Evolutionary conservation across 208 protist genomes (phyloP).

Genomic region (Trypanosoma conorhini): DNA sequence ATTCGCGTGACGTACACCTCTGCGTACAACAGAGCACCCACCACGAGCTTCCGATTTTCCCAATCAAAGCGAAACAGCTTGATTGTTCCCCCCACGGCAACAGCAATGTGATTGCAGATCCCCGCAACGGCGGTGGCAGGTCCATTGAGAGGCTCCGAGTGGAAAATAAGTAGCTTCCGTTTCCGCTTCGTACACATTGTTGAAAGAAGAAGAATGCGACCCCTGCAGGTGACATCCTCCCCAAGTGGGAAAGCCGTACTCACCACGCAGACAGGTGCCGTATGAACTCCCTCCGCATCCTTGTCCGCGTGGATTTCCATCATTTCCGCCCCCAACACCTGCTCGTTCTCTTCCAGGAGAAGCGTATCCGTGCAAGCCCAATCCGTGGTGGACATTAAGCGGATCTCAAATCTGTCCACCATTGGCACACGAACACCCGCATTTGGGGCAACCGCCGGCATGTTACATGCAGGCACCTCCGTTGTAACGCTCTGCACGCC

Average conservation of each 20-base stretch:
- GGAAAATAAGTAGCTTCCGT: slow-evolving; percentile 45
- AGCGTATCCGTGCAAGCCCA: slow-evolving; percentile 53
- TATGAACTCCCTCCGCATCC: slow-evolving; percentile 35
- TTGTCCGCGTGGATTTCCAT: slow-evolving; percentile 57
- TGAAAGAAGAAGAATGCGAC: slow-evolving; percentile 61
- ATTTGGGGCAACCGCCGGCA: slow-evolving; percentile 29
- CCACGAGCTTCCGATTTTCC: slow-evolving; percentile 48
- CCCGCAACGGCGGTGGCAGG: slow-evolving; percentile 75
- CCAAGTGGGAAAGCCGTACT: slow-evolving; percentile 85
- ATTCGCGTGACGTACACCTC: slow-evolving; percentile 81
- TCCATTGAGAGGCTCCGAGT: slow-evolving; percentile 75
- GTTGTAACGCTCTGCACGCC: slow-evolving; percentile 41
- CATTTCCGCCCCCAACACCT: slow-evolving; percentile 64
- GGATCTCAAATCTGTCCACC: slow-evolving; percentile 68
- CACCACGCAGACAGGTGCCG: slow-evolving; percentile 70
- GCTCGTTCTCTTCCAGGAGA: slow-evolving; percentile 79
- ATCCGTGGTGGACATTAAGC: slow-evolving; percentile 50
- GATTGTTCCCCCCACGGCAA: slow-evolving; percentile 81
- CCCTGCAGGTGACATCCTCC: slow-evolving; percentile 83
- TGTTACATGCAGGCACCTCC: slow-evolving; percentile 37
- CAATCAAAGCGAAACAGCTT: slow-evolving; percentile 81
- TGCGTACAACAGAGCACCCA: slow-evolving; percentile 78
- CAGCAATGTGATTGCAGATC: slow-evolving; percentile 64
- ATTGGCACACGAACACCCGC: slow-evolving; percentile 64
- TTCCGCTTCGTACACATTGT: slow-evolving; percentile 33